Conservation (phyloP, 1,284 basidiomycete genomes). For the Porogramme epimiltina region DNA sequence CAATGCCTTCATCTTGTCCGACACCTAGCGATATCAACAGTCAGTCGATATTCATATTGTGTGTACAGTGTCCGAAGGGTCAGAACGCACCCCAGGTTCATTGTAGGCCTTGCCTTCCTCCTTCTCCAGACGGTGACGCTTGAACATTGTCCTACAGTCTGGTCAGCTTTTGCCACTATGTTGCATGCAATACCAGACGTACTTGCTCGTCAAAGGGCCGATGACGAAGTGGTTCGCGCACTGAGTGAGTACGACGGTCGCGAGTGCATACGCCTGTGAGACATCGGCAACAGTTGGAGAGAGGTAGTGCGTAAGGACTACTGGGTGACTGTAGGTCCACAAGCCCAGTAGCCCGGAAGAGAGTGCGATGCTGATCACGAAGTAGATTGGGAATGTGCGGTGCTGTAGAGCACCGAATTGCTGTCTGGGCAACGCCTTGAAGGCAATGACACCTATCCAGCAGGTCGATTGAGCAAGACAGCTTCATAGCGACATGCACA, state of each 20-base stretch:
- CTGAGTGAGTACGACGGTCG: slow-evolving; percentile 51
- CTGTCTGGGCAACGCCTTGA: slow-evolving; percentile 61
- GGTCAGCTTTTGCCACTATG: not conserved
- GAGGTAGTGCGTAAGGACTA: slow-evolving; percentile 50
- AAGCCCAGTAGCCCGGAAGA: slow-evolving; percentile 57
- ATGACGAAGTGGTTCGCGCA: slow-evolving; percentile 59
- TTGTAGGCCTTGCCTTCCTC: slow-evolving; percentile 71
- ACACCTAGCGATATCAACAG: slow-evolving; percentile 47
- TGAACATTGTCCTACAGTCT: slow-evolving; percentile 61
- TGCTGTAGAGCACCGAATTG: slow-evolving; percentile 81
- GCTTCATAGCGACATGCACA: not conserved
- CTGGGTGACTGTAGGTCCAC: slow-evolving; percentile 69
- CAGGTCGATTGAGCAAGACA: not conserved
- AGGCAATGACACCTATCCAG: slow-evolving; percentile 56
- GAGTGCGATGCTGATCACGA: slow-evolving; percentile 59
- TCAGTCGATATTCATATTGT: not conserved
- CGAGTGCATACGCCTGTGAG: slow-evolving; percentile 69
- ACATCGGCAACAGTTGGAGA: slow-evolving; percentile 63
- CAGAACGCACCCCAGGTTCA: slow-evolving; percentile 58
- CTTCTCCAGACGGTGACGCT: slow-evolving; percentile 74
- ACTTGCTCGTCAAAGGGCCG: slow-evolving; percentile 71
- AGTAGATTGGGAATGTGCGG: slow-evolving; percentile 76
- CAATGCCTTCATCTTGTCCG: slow-evolving; percentile 66
- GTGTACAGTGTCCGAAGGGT: too few species aligned
- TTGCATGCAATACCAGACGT: slow-evolving; percentile 20